phyloP scores from a whole-genome alignment of 495 filamentous ascomycete species.

The Bombardia bombarda region DNA sequence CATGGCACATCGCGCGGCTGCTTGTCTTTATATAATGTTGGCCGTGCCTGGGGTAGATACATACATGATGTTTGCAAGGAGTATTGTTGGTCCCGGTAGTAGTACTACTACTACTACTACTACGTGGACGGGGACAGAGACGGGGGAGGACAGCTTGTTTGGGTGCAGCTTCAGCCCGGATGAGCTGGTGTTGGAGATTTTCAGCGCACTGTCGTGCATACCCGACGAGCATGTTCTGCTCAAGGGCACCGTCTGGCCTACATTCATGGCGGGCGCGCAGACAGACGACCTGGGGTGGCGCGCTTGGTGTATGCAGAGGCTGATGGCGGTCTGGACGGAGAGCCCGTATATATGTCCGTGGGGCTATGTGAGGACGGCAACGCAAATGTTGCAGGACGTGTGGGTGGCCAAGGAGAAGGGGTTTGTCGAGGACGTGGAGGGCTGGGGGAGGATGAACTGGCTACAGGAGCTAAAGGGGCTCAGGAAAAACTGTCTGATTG shows the following conservation, averaged over 20 bases:
- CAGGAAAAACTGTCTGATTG: constrained; percentile 32
- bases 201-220: constrained; percentile 35
- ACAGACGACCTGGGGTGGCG: constrained; percentile 23
- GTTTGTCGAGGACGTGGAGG: no score
- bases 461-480: constrained; percentile 25
- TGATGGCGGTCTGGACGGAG: constrained; percentile 24
- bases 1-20: constrained; percentile 35
- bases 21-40: constrained; percentile 31
- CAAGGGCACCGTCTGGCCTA: constrained; percentile 52
- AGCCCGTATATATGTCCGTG: constrained; percentile 32
- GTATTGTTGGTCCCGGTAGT: no score
- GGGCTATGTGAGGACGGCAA: constrained; percentile 37
- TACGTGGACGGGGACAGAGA: no score
- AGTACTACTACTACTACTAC: no score
- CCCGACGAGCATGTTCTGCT: constrained; percentile 37
- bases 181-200: constrained; percentile 33
- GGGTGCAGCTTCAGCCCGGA: no score
- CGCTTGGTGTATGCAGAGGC: constrained; percentile 28
- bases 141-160: no score
- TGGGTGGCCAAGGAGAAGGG: constrained; percentile 29
- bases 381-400: constrained; percentile 30
- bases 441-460: constrained; percentile 21
- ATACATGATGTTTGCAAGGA: not conserved
- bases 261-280: constrained; percentile 49
- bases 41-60: constrained; percentile 16